These are phyloP conservation scores for Backusella liffmaniae DNA, from an alignment of 192 early-diverging fungal genomes.

Conservation along the genomic window DNA sequence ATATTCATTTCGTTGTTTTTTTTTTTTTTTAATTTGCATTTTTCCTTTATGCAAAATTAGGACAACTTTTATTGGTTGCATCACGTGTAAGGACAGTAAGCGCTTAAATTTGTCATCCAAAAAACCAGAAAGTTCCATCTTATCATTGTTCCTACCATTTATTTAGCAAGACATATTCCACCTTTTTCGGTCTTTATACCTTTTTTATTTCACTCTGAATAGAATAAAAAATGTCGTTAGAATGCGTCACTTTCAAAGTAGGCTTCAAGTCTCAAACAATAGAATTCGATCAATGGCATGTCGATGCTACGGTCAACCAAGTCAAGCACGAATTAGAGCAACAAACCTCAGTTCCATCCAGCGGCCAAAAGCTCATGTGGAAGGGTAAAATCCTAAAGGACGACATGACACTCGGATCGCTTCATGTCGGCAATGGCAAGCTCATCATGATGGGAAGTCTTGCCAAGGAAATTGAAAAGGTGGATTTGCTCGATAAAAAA, in stretches of 20 bases:
- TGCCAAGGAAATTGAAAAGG: slow-evolving; percentile 31
- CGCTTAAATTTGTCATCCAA: background rate
- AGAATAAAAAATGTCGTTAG: background rate
- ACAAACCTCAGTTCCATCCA: slow-evolving; percentile 34
- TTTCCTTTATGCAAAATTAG: background rate
- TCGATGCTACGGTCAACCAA: slow-evolving; percentile 30
- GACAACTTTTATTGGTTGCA: background rate
- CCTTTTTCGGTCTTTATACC: background rate
- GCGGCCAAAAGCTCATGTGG: slow-evolving; percentile 54
- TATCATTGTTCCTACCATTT: background rate
- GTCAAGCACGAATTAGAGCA: slow-evolving; percentile 42
- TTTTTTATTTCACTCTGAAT: no score
- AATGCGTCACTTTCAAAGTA: slow-evolving; percentile 27
- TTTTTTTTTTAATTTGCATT: no score
- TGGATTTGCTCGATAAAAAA: slow-evolving; percentile 33
- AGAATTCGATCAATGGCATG: slow-evolving; percentile 23
- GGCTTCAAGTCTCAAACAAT: slow-evolving; percentile 36
- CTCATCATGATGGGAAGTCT: slow-evolving; percentile 56
- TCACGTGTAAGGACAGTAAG: background rate
- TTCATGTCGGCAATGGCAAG: slow-evolving; percentile 39
- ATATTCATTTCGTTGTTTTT: no score
- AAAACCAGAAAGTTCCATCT: background rate
- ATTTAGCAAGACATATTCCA: background rate
- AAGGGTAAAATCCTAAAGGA: slow-evolving; percentile 40
- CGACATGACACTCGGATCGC: slow-evolving; percentile 11